Evolutionary conservation across 768 basidiomycete species (phyloP).

Genomic region (Xanthoconium stramineum): DNA sequence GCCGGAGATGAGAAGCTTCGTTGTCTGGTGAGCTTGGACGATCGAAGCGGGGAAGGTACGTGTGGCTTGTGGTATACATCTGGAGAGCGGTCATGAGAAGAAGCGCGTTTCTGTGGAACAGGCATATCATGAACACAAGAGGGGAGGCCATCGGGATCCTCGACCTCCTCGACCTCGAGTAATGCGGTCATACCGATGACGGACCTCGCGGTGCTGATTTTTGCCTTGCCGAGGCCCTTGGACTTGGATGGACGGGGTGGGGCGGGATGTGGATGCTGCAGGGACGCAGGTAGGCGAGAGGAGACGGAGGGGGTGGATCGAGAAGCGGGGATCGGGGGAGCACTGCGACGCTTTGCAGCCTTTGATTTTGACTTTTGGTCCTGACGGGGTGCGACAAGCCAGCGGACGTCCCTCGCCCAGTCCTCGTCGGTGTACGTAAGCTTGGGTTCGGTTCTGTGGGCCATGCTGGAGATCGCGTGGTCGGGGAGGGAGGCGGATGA

Average conservation of each 20-base stretch:
- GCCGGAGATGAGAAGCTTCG: slow-evolving; percentile 33
- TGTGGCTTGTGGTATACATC: slow-evolving; percentile 18
- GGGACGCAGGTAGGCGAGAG: slow-evolving; percentile 7
- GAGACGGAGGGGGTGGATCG: slow-evolving; percentile 23
- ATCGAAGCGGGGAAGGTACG: slow-evolving; percentile 24
- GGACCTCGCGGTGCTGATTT: slow-evolving; percentile 38
- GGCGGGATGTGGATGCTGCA: slow-evolving; percentile 7
- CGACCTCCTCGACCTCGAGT: slow-evolving; percentile 52
- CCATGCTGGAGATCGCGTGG: slow-evolving; percentile 21
- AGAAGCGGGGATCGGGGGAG: slow-evolving; percentile 18
- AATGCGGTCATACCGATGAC: slow-evolving; percentile 53
- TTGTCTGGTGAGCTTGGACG: slow-evolving; percentile 25
- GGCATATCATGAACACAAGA: slow-evolving; percentile 3
- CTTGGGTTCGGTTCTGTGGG: slow-evolving; percentile 21
- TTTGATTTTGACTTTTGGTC: slow-evolving; percentile 21
- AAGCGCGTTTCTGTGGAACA: slow-evolving; percentile 17
- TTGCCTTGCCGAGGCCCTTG: slow-evolving; percentile 25
- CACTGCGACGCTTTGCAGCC: slow-evolving; percentile 16
- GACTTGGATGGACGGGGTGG: slow-evolving; percentile 25
- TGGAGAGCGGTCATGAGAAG: slow-evolving; percentile 10
- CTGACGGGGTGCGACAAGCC: slow-evolving; percentile 46
- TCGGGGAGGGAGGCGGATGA: slow-evolving; percentile 31
- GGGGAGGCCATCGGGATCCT: slow-evolving; percentile 20
- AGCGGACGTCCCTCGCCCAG: slow-evolving; percentile 68
- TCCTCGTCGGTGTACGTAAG: slow-evolving; percentile 50